phyloP scores from a whole-genome alignment of 2,329 filamentous ascomycete genomes.

The Cercospora zeina region DNA sequence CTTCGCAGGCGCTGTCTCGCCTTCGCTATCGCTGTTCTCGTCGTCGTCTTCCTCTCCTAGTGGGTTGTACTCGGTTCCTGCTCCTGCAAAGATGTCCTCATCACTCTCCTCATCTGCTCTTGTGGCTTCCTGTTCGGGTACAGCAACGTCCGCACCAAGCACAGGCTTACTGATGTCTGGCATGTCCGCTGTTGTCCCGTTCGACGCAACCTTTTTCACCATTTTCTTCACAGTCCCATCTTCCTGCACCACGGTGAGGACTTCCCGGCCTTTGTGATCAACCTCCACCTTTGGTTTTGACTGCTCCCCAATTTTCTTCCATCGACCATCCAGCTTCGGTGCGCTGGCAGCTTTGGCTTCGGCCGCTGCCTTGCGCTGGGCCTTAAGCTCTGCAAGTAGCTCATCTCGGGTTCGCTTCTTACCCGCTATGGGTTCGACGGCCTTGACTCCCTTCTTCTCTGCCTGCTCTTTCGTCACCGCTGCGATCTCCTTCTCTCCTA shows the following conservation, averaged over 20 bases:
- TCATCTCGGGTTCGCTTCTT: constrained; percentile 59
- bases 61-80: constrained; percentile 61
- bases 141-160: constrained; percentile 38
- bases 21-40: constrained; percentile 45
- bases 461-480: constrained; percentile 62
- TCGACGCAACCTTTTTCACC: constrained; percentile 52
- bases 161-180: constrained; percentile 36
- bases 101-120: constrained; percentile 44
- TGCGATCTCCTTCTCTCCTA: constrained; percentile 67
- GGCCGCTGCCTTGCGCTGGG: constrained; percentile 51
- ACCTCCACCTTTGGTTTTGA: constrained; percentile 58
- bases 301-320: constrained; percentile 47
- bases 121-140: constrained; percentile 27
- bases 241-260: constrained; percentile 59
- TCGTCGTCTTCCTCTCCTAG: constrained; percentile 56
- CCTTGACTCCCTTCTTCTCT: constrained; percentile 55
- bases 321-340: constrained; percentile 46
- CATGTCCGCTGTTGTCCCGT: constrained; percentile 28
- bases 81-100: constrained; percentile 63
- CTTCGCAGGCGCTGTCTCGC: constrained; percentile 20
- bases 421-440: constrained; percentile 46
- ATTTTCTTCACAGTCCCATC: constrained; percentile 64
- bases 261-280: constrained; percentile 57
- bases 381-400: constrained; percentile 60
- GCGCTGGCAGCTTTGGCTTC: constrained; percentile 47